These are phyloP conservation scores for Debaryomyces tyrocola DNA, from an alignment of 805 yeast species.

Conservation along the genomic window DNA sequence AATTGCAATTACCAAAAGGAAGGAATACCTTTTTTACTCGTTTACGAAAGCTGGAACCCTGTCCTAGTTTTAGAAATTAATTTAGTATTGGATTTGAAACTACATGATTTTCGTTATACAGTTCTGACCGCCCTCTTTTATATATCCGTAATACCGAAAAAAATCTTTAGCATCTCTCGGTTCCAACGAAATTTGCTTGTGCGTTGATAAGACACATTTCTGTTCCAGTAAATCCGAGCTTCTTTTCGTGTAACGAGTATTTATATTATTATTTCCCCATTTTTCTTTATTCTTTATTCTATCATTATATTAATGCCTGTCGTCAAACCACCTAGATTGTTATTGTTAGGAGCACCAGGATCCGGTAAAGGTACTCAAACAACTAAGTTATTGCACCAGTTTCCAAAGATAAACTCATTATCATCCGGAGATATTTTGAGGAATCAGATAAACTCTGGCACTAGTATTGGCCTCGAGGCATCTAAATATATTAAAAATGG, in stretches of 20 bases:
- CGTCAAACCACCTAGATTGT: conserved; percentile 54
- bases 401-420: conserved; percentile 56
- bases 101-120: no score
- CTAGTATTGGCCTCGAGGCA: conserved; percentile 60
- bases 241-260: not conserved
- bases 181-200: no score
- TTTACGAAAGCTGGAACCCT: no score
- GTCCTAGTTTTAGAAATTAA: no score
- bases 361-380: conserved; percentile 94
- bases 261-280: not conserved
- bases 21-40: no score
- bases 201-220: no score
- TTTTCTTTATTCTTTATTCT: not conserved
- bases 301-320: conserved; percentile 2
- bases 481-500: conserved; percentile 60
- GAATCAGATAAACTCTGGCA: conserved; percentile 54
- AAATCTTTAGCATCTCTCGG: no score
- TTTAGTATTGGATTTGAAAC: no score
- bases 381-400: conserved; percentile 53
- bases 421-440: conserved; percentile 87
- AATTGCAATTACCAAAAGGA: no score
- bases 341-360: conserved; percentile 92
- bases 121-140: no score
- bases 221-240: no score
- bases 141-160: no score